phyloP scores from a whole-genome alignment of 441 rosid species.

The Gossypium lobatum region DNA sequence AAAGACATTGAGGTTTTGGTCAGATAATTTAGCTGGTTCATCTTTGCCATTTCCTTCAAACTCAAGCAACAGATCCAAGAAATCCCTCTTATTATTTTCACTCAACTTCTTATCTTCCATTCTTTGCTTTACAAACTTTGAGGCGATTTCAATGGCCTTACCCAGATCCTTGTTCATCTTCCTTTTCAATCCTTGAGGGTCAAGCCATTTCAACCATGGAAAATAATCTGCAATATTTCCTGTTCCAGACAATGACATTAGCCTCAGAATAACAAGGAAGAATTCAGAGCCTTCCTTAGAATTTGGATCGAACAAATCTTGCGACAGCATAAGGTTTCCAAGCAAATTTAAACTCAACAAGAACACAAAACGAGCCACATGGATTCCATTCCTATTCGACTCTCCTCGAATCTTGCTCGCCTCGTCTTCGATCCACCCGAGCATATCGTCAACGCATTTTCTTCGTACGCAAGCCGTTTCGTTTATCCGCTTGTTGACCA shows the following conservation, averaged over 20 bases:
- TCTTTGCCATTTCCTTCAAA: constrained; percentile 38
- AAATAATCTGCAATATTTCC: constrained; percentile 34
- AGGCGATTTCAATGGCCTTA: constrained; percentile 33
- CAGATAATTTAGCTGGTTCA: constrained; percentile 26
- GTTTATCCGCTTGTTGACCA: constrained; percentile 28
- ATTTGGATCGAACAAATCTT: constrained; percentile 30
- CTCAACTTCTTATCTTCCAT: constrained; percentile 15
- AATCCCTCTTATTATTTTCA: constrained; percentile 23
- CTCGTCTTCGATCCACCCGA: constrained; percentile 28
- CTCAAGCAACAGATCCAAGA: constrained; percentile 39
- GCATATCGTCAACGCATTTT: constrained; percentile 29
- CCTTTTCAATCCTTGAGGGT: constrained; percentile 39
- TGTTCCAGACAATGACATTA: constrained; percentile 28
- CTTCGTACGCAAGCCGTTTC: constrained; percentile 27
- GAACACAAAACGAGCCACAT: constrained; percentile 29
- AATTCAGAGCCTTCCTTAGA: constrained; percentile 26
- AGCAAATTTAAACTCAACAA: constrained; percentile 34
- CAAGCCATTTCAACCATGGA: constrained; percentile 36
- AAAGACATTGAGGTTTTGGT: constrained; percentile 22
- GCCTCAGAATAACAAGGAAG: constrained; percentile 20
- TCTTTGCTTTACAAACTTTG: constrained; percentile 30
- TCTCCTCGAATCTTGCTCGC: neutral
- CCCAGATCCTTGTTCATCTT: constrained; percentile 37
- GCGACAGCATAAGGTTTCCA: constrained; percentile 44
- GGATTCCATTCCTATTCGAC: constrained; percentile 11